Conservation (phyloP, 2,329 filamentous ascomycete genomes). For the Colletotrichum euphorbiae region DNA sequence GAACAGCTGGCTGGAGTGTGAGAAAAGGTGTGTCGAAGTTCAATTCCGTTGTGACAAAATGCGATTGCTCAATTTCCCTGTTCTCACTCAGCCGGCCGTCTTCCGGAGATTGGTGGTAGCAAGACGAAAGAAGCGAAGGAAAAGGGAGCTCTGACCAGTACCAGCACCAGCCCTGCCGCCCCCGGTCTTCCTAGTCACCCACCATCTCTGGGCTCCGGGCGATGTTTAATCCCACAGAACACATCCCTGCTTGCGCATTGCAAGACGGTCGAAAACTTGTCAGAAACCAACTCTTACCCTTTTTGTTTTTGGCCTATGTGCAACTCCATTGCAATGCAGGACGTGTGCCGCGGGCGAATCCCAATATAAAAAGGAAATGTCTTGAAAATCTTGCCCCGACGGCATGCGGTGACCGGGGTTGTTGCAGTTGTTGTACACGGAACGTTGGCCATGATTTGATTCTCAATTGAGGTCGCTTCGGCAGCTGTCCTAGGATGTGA, state of each 20-base stretch:
- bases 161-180: not conserved
- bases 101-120: not conserved
- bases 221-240: slow-evolving; percentile 19
- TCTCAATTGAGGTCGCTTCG: not conserved
- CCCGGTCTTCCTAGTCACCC: slow-evolving; percentile 1
- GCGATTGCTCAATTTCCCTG: slow-evolving; percentile 14
- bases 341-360: slow-evolving; percentile 20
- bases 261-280: slow-evolving; percentile 13
- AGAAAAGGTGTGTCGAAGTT: not conserved
- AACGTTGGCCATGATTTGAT: not conserved
- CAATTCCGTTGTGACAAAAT: slow-evolving; percentile 13
- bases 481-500: not conserved
- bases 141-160: slow-evolving; percentile 34
- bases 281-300: slow-evolving; percentile 17
- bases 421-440: slow-evolving; percentile 2
- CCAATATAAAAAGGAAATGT: slow-evolving; percentile 13
- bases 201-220: slow-evolving; percentile 9
- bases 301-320: not conserved
- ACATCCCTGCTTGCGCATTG: slow-evolving; percentile 34
- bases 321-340: slow-evolving; percentile 13
- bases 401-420: not conserved
- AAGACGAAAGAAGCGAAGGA: not conserved
- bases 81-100: not conserved
- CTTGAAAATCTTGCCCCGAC: not conserved
- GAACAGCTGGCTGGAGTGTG: not conserved